These are phyloP conservation scores for Urochloa ruziziensis DNA, from an alignment of 176 grass and related monocot genomes.

Conservation along the genomic window DNA sequence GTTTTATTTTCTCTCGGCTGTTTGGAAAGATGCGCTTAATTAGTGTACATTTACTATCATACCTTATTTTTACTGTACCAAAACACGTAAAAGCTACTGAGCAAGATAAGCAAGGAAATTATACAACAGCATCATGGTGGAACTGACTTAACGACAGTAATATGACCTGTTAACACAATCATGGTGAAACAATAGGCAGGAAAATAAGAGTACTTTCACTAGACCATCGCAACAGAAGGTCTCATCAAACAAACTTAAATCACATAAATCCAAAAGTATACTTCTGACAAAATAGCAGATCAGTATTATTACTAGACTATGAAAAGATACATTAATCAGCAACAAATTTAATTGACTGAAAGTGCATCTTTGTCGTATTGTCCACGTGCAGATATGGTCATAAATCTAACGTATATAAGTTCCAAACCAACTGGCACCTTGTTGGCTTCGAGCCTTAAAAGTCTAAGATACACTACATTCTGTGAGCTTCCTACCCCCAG, in stretches of 20 bases:
- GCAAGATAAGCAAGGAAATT: not conserved
- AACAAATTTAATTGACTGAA: not conserved
- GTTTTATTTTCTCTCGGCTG: constrained; percentile 95
- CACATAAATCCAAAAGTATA: constrained; percentile 3
- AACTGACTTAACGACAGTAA: not conserved
- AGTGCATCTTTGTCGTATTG: not conserved
- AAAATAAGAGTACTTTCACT: not conserved
- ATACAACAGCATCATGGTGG: not conserved
- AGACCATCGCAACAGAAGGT: constrained; percentile 1
- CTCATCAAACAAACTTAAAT: constrained; percentile 1
- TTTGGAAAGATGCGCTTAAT: constrained; percentile 32
- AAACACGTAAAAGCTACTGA: constrained; percentile 6
- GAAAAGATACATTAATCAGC: too few species aligned
- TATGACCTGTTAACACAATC: constrained; percentile 8
- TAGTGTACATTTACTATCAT: constrained; percentile 33
- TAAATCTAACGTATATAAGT: constrained; percentile 8
- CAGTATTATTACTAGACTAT: constrained; percentile 1
- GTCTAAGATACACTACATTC: not conserved
- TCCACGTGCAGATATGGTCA: not conserved
- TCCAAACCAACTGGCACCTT: not conserved
- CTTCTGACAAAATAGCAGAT: not conserved
- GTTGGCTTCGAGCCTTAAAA: not conserved
- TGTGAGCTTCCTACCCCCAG: not conserved
- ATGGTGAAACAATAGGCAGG: not conserved
- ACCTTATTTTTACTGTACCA: constrained; percentile 19